These are phyloP conservation scores for Elymus sibiricus DNA, from an alignment of 176 grass and related monocot genomes.

Conservation along the genomic window DNA sequence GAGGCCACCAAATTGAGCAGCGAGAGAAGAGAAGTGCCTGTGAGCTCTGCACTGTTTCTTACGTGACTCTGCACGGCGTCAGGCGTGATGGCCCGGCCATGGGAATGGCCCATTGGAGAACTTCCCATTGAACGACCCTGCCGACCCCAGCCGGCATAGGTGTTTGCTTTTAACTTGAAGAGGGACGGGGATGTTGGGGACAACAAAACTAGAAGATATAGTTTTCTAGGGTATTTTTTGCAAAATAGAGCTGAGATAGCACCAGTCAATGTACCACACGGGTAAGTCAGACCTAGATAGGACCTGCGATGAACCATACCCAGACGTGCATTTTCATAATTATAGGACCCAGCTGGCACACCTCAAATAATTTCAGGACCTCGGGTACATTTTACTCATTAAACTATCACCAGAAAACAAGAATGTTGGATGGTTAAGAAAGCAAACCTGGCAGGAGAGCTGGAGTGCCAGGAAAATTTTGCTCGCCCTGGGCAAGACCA, in stretches of 20 bases:
- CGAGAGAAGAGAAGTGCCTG: conserved; percentile 18
- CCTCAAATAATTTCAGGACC: background rate
- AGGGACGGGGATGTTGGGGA: background rate
- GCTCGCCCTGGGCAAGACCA: conserved; percentile 68
- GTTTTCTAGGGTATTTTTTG: background rate
- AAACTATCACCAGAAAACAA: conserved; percentile 19
- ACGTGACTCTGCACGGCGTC: background rate
- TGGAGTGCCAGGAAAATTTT: conserved; percentile 94
- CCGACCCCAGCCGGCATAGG: background rate
- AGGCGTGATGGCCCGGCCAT: background rate
- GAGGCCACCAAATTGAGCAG: conserved; percentile 43
- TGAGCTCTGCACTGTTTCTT: conserved; percentile 21
- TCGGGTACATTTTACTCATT: background rate
- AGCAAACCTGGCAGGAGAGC: conserved; percentile 87
- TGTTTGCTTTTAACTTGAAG: background rate
- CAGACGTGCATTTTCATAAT: background rate
- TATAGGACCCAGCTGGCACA: background rate
- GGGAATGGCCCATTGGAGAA: background rate
- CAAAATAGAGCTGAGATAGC: background rate
- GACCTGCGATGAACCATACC: background rate
- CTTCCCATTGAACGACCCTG: background rate
- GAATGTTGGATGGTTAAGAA: background rate
- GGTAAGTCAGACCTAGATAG: background rate
- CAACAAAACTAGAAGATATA: background rate
- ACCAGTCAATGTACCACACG: background rate